A percentile compares a stretch with the other conserved stretches of the same genome.
These are phyloP conservation scores for Aureobasidium musti DNA, from an alignment of 2,329 filamentous ascomycete species.

Conservation along the genomic window DNA sequence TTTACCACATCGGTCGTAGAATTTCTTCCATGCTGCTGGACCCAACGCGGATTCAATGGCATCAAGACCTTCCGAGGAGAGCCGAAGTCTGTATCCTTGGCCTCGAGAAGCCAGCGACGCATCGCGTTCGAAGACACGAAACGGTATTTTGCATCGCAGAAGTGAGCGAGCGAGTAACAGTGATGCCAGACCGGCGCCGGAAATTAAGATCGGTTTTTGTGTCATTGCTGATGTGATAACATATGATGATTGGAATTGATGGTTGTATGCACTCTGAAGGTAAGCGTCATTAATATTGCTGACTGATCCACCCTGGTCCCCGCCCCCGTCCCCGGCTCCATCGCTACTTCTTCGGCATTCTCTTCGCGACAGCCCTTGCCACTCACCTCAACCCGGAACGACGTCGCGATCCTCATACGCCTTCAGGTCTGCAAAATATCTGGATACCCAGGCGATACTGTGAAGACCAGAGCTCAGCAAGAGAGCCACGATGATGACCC, in stretches of 20 bases:
- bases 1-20: slow-evolving; percentile 62
- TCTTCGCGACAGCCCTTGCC: too few species aligned
- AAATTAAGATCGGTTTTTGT: slow-evolving; percentile 47
- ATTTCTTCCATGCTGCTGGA: slow-evolving; percentile 50
- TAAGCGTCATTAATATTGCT: not conserved
- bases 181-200: slow-evolving; percentile 46
- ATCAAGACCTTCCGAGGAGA: slow-evolving; percentile 59
- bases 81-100: slow-evolving; percentile 63
- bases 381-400: too few species aligned
- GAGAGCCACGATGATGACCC: too few species aligned
- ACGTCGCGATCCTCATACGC: too few species aligned
- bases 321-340: too few species aligned
- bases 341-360: too few species aligned
- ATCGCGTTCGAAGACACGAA: slow-evolving; percentile 49
- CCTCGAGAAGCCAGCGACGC: slow-evolving; percentile 58
- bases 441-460: too few species aligned
- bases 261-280: too few species aligned
- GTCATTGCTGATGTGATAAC: slow-evolving; percentile 7
- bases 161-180: slow-evolving; percentile 46
- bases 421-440: too few species aligned
- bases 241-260: not conserved
- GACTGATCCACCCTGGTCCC: too few species aligned
- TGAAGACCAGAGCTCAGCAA: too few species aligned
- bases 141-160: slow-evolving; percentile 43
- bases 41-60: slow-evolving; percentile 61